Base-by-base conservation (phyloP, 345 rosid genomes). In the Eucalyptus polybractea region DNA sequence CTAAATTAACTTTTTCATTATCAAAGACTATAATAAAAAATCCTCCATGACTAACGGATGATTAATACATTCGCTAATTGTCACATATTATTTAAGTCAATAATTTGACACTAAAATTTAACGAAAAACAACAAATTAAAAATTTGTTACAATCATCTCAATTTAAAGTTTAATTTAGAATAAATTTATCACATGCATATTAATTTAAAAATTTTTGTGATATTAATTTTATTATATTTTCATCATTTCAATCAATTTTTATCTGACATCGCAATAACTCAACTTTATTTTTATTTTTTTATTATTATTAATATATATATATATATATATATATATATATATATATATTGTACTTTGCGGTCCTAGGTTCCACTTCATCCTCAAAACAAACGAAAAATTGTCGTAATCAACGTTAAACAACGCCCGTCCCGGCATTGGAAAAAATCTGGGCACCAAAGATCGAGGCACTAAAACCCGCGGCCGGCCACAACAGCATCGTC, bases 191-290 rank as follows among this genome's bases (percentile, higher is more conserved):
- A 53, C 2, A 7, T 4, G 0, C 19, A 2, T 4, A 7, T 17
- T 3, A 51, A 7, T 0, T 51, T 17, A 0, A 17, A 0, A 7
- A 19, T 53, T 19, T 0, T 8, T 21, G 1, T 7, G 2, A 1
- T 2, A 53, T 53, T 51, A 51, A 6, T 27, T 0, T 29, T 29
- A 29, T 62, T 13, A 29, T 29, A 62, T 29, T 29, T 65, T 1
- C 21, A 65, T 65, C 17, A 12, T 62, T 62, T 24, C 17, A 7
- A 16, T 14, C 76, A 7, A 65, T 65, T n/a, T 65, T 65, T 65
- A 5, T 65, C 6, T 3, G 5, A 65, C 3, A 2, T n/a, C 33
- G 5, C n/a, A 62, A 62, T 29, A 3, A 29, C n/a, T 62, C n/a
- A 58, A 58, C 7, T 58, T 62, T 27, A 3, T 45, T 45, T 9